Base-by-base conservation (phyloP, 2,329 filamentous ascomycete genomes). In the Cladophialophora immunda region DNA sequence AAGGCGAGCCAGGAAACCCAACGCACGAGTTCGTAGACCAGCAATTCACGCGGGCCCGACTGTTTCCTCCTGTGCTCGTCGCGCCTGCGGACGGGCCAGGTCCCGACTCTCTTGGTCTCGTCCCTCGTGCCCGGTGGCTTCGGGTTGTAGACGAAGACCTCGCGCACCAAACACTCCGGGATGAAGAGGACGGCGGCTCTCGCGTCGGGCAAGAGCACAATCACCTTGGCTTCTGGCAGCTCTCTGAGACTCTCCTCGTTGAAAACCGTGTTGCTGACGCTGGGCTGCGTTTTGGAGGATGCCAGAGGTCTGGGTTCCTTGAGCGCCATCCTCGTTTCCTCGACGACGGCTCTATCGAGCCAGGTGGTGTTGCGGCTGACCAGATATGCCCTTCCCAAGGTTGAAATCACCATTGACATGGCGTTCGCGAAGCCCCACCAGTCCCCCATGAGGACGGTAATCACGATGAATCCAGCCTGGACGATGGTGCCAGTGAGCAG, bases 1-100 rank as follows among this genome's bases (percentile, higher is more conserved):
- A 68, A 68, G 6, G 58, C 64, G n/a, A 66, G 30, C 66, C 66
- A 68, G 13, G 53, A 64, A 29, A 64, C 38, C 15, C 27, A 58
- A n/a, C 66, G 25, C 9, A 52, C 59, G 25, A 45, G 15, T 41
- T 15, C 34, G 19, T 45, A 58, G 32, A 19, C 17, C 52, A 55
- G 15, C 11, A 55, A 34, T 19, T 55, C 52, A 15, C 4, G 15
- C 5, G 25, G 27, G 25, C 27, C 9, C 27, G 27, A 32, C 32
- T 55, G 52, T 29, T 55, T 34, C 27, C 32, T 34, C 22, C 27
- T 55, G 15, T 11, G 19, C 52, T 55, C 52, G 7, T 55, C 32
- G 19, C 32, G 11, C 25, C 19, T 19, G 52, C 52, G 52, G 32
- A 55, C 52, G 8, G 52, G 52, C 52, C 27, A 55, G 3, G 52